Evolutionary conservation across 805 yeast genomes (phyloP).

Genomic region (Starmerella etchellsii): DNA sequence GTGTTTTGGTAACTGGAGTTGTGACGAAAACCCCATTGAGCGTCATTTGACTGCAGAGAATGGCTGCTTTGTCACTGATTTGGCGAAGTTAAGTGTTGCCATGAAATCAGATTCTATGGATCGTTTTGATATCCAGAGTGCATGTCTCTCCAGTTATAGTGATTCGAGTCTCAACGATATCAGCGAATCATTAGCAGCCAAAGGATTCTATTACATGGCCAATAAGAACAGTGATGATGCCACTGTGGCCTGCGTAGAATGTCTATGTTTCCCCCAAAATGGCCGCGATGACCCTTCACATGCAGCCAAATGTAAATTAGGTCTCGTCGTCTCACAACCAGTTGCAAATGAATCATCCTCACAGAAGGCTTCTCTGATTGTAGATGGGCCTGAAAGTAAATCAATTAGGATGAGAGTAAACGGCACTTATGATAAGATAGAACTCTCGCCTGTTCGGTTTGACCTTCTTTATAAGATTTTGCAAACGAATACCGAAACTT

Average conservation of each 20-base stretch:
- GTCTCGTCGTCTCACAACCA: too few species aligned
- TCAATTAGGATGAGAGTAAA: too few species aligned
- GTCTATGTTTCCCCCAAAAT: slow-evolving; percentile 5
- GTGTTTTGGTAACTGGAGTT: background rate
- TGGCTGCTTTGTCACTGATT: slow-evolving; percentile 2
- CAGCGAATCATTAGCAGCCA: background rate
- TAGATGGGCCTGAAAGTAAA: too few species aligned
- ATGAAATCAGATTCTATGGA: background rate
- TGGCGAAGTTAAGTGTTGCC: background rate
- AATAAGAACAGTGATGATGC: background rate
- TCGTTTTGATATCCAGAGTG: background rate
- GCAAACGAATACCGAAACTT: too few species aligned
- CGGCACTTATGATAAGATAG: too few species aligned
- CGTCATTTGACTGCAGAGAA: slow-evolving; percentile 1
- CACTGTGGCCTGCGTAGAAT: slow-evolving; percentile 6
- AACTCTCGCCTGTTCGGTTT: too few species aligned
- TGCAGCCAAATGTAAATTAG: background rate
- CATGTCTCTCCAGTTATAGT: background rate
- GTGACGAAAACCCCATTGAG: background rate
- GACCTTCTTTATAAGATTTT: too few species aligned
- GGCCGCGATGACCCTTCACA: background rate
- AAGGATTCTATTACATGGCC: slow-evolving; percentile 6
- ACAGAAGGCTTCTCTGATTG: too few species aligned
- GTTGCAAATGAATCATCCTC: too few species aligned
- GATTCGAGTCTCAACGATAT: background rate